A percentile compares a stretch with the other conserved stretches of the same genome.
phyloP scores from a whole-genome alignment of 495 filamentous ascomycete species.

The Hyaloscypha finlandica region DNA sequence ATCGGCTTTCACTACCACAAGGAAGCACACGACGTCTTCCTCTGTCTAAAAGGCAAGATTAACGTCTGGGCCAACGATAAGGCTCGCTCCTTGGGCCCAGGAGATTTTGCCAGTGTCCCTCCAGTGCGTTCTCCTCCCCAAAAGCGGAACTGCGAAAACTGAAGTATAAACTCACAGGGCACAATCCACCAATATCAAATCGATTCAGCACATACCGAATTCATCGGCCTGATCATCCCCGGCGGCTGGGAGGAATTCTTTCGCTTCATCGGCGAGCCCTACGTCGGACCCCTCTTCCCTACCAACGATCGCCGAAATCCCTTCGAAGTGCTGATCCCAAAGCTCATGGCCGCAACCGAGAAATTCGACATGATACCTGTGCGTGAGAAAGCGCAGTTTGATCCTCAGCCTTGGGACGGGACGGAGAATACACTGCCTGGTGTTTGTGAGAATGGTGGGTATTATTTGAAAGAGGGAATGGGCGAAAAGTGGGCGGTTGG shows the following conservation, averaged over 20 bases:
- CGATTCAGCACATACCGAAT: slow-evolving; percentile 45
- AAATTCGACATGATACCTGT: slow-evolving; percentile 52
- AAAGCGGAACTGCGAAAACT: neutral
- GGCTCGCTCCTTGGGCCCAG: slow-evolving; percentile 46
- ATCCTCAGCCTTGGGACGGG: slow-evolving; percentile 43
- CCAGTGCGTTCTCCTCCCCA: slow-evolving; percentile 36
- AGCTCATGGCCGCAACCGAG: slow-evolving; percentile 51
- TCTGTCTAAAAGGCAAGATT: slow-evolving; percentile 47
- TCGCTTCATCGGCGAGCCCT: slow-evolving; percentile 50
- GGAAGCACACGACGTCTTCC: slow-evolving; percentile 50
- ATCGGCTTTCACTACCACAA: slow-evolving; percentile 51
- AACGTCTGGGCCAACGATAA: slow-evolving; percentile 51
- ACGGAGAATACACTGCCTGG: slow-evolving; percentile 46
- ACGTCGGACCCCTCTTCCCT: slow-evolving; percentile 51
- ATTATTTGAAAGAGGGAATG: slow-evolving; percentile 45
- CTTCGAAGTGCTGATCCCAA: slow-evolving; percentile 43
- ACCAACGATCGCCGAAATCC: slow-evolving; percentile 45
- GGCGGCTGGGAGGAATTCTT: slow-evolving; percentile 57
- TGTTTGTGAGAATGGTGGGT: slow-evolving; percentile 33
- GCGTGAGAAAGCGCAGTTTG: slow-evolving; percentile 43
- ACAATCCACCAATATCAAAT: slow-evolving; percentile 47
- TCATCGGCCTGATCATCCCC: slow-evolving; percentile 48
- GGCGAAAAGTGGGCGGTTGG: slow-evolving; percentile 47
- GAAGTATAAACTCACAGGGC: slow-evolving; percentile 28
- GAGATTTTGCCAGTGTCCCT: slow-evolving; percentile 52